phyloP scores from a whole-genome alignment of 2,329 filamentous ascomycete species.

The Aspergillus ochraceoroseus region DNA sequence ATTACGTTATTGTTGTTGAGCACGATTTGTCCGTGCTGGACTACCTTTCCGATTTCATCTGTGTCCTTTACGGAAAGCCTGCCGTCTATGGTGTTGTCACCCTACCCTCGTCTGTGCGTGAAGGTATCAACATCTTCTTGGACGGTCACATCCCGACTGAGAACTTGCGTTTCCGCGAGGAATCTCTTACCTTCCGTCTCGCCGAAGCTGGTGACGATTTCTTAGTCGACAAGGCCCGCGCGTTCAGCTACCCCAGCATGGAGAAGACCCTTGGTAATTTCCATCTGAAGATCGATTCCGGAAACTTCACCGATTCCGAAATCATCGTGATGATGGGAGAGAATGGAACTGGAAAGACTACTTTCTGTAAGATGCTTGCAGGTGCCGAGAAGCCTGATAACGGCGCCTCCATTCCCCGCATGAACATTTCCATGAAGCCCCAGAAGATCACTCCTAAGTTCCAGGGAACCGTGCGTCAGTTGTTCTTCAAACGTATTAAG shows the following conservation, averaged over 20 bases:
- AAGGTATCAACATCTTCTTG: conserved; percentile 99
- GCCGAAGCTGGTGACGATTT: conserved; percentile 86
- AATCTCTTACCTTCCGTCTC: conserved; percentile 92
- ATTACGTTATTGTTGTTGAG: conserved; percentile 98
- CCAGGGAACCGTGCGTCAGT: conserved; percentile 88
- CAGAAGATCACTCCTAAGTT: conserved; percentile 99
- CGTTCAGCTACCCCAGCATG: conserved; percentile 84
- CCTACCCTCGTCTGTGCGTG: conserved; percentile 87
- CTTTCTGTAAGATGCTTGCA: conserved; percentile 93
- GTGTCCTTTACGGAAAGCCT: conserved; percentile 90
- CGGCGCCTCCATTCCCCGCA: conserved; percentile 70
- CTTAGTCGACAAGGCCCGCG: conserved; percentile 73
- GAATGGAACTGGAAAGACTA: conserved; percentile 98
- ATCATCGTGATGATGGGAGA: conserved; percentile 99
- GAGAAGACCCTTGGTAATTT: conserved; percentile 89
- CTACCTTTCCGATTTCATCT: conserved; percentile 98
- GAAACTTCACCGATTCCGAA: conserved; percentile 93
- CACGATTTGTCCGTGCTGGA: conserved; percentile 98
- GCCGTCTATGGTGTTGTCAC: conserved; percentile 98
- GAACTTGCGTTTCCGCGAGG: conserved; percentile 96
- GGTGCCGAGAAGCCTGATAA: conserved; percentile 89
- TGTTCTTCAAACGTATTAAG: conserved; percentile 99
- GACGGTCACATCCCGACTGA: conserved; percentile 97
- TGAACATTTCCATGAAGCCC: conserved; percentile 99
- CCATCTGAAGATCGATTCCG: conserved; percentile 72